Conservation (phyloP, 305 asterid species). For the Solanum hybrid region DNA sequence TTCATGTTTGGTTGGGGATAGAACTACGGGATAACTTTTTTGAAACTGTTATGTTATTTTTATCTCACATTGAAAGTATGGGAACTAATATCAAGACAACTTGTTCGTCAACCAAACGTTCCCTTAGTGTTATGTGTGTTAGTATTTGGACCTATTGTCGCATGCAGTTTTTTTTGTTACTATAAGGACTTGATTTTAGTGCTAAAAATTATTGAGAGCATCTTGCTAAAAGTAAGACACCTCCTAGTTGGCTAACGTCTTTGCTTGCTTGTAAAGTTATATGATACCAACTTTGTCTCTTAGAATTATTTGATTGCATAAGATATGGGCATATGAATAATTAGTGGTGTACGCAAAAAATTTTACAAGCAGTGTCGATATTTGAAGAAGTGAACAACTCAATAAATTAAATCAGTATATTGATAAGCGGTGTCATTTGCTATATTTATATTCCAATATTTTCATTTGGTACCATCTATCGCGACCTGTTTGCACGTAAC, state of each 20-base stretch:
- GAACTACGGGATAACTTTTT: neutral
- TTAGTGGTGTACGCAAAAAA: neutral
- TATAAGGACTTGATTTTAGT: neutral
- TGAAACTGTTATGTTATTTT: neutral
- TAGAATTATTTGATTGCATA: neutral
- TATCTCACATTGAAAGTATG: neutral
- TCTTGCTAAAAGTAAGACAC: neutral
- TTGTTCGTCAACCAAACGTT: neutral
- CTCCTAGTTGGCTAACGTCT: neutral
- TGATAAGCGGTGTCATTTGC: neutral
- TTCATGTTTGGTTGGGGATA: neutral
- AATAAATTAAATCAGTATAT: neutral
- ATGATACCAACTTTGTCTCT: neutral
- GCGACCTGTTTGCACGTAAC: neutral
- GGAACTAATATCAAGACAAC: neutral
- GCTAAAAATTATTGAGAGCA: neutral
- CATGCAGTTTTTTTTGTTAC: neutral
- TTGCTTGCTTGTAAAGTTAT: neutral
- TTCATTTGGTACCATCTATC: neutral
- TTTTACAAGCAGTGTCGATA: neutral
- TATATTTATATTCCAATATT: neutral
- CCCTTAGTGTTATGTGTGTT: neutral
- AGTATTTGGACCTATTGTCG: neutral
- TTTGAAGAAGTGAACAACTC: neutral
- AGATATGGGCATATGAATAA: neutral